A percentile compares a stretch with the other conserved stretches of the same genome.
These are phyloP conservation scores for Starmerella bombicola DNA, from an alignment of 805 yeast genomes.

Conservation along the genomic window DNA sequence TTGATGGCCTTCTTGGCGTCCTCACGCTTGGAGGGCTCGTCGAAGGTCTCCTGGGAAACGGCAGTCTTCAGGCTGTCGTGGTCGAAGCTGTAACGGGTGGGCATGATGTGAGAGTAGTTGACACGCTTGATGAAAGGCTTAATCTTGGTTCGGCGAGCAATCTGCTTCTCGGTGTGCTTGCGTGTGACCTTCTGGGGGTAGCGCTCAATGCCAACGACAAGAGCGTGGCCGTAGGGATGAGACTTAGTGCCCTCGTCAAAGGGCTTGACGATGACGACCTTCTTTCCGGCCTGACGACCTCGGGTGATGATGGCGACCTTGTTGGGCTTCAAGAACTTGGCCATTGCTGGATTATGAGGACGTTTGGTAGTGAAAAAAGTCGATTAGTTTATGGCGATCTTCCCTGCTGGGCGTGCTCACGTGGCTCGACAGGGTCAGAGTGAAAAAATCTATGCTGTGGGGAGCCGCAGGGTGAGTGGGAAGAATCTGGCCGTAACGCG, in stretches of 20 bases:
- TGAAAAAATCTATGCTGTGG: constrained; percentile 1
- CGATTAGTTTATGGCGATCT: neutral
- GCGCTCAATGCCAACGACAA: constrained; percentile 98
- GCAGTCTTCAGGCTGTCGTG: constrained; percentile 88
- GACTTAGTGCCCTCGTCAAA: constrained; percentile 98
- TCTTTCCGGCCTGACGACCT: constrained; percentile 99
- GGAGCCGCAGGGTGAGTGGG: too few species aligned
- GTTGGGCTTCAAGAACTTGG: constrained; percentile 99
- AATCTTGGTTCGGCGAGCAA: constrained; percentile 92
- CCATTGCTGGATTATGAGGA: constrained; percentile 42
- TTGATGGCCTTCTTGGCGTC: constrained; percentile 98
- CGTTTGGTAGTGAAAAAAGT: constrained; percentile 13
- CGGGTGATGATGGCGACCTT: constrained; percentile 99
- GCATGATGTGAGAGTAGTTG: constrained; percentile 99
- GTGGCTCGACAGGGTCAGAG: neutral
- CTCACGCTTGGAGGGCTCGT: constrained; percentile 95
- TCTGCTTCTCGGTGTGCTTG: constrained; percentile 89
- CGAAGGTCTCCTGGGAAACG: constrained; percentile 85
- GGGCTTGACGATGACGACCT: constrained; percentile 97
- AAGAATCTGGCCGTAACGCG: too few species aligned
- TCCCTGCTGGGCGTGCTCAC: neutral
- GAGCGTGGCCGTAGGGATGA: constrained; percentile 98
- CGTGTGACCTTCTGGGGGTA: constrained; percentile 94
- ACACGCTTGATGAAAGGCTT: constrained; percentile 98
- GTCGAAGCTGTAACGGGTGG: constrained; percentile 98